Percentiles rank a stretch among this genome's conserved stretches.
phyloP scores from a whole-genome alignment of 2,329 filamentous ascomycete genomes.

The Xylariaceae sp. region DNA sequence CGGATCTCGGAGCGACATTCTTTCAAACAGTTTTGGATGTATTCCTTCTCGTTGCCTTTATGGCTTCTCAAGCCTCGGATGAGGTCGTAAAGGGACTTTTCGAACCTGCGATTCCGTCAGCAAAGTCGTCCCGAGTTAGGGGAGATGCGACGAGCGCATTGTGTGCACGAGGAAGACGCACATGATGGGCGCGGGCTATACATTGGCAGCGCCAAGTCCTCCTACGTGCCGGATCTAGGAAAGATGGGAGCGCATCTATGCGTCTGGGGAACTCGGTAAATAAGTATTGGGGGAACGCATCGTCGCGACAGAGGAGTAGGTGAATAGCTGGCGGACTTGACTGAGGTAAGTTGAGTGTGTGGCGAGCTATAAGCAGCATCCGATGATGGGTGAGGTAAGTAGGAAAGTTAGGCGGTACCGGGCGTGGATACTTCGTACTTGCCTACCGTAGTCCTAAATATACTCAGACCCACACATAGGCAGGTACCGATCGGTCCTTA shows the following conservation, averaged over 20 bases:
- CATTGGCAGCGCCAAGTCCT: constrained; percentile 24
- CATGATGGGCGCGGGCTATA: constrained; percentile 28
- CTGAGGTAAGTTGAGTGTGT: background rate
- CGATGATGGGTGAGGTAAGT: too few relatives aligned
- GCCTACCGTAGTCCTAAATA: too few relatives aligned
- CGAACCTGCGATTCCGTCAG: constrained; percentile 67
- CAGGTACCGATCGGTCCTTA: too few relatives aligned
- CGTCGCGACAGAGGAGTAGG: constrained; percentile 7
- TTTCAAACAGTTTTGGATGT: constrained; percentile 87
- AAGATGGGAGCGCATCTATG: constrained; percentile 20
- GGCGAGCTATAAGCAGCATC: background rate
- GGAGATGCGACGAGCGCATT: background rate
- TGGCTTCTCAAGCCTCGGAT: constrained; percentile 93
- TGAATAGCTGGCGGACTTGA: background rate
- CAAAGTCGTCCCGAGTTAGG: background rate
- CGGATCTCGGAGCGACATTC: constrained; percentile 94
- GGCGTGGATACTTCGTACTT: too few relatives aligned
- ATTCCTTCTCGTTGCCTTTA: constrained; percentile 91
- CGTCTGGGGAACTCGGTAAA: constrained; percentile 14
- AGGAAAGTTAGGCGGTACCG: too few relatives aligned
- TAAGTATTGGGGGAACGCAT: constrained; percentile 17
- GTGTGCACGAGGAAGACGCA: constrained; percentile 16
- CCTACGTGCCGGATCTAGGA: constrained; percentile 8
- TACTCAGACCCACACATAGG: too few relatives aligned
- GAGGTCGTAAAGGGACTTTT: constrained; percentile 98